phyloP scores from a whole-genome alignment of 352 stramenopile genomes.

The Globisporangium cylindrosporum region DNA sequence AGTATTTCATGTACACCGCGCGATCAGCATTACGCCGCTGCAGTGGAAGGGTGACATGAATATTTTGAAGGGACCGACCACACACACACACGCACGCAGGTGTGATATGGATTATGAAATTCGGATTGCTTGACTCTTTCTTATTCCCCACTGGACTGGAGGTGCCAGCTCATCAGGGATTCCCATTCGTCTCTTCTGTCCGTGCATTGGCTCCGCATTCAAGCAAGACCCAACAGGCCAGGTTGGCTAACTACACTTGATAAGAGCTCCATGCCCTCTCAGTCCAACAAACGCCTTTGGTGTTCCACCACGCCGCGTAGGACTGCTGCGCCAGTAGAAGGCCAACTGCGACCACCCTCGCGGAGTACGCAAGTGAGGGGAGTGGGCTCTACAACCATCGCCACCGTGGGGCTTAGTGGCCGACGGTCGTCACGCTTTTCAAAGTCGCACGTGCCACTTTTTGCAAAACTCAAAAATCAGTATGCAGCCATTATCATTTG shows the following conservation, averaged over 20 bases:
- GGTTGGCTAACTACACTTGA: too few species aligned
- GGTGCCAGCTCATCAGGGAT: neutral
- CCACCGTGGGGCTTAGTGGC: neutral
- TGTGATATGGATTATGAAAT: too few species aligned
- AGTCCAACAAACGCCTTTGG: neutral
- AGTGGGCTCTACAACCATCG: neutral
- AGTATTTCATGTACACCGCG: neutral
- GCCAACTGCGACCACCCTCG: neutral
- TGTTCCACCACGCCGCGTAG: too few species aligned
- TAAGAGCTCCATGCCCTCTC: too few species aligned
- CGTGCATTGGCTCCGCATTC: neutral
- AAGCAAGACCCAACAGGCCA: too few species aligned
- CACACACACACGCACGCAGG: too few species aligned
- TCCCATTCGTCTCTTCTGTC: neutral
- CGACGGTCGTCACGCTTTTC: constrained; percentile 1
- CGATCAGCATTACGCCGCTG: neutral
- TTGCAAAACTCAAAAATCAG: too few species aligned
- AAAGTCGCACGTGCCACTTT: neutral
- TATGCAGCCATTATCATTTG: constrained; percentile 1
- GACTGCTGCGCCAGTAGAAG: neutral
- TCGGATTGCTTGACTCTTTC: too few species aligned
- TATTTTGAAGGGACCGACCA: too few species aligned
- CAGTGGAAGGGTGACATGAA: too few species aligned
- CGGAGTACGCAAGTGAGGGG: neutral
- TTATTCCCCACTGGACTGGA: neutral